A percentile compares a stretch with the other conserved stretches of the same genome.
Evolutionary conservation across 306 rosid species (phyloP).

Genomic region (Benincasa hispida): DNA sequence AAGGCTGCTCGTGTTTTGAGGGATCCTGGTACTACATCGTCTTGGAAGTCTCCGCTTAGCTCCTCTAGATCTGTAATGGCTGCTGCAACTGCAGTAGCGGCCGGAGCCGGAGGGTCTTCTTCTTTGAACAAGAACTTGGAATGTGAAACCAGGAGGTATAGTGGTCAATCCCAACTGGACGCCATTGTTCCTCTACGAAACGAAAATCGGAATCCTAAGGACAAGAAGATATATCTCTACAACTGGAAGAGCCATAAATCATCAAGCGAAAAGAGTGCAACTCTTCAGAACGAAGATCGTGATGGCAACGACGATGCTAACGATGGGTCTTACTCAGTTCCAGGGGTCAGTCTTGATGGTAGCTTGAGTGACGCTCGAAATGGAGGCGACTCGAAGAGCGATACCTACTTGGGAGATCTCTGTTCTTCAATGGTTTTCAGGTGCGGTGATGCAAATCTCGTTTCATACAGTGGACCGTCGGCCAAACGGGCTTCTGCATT

Average conservation of each 20-base stretch:
- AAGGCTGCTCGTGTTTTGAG: constrained; percentile 83
- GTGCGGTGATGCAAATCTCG: constrained; percentile 41
- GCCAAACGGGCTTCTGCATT: constrained; percentile 14
- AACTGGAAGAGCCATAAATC: constrained; percentile 78
- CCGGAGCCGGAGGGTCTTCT: constrained; percentile 18
- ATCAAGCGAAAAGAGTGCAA: constrained; percentile 27
- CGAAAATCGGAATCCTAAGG: constrained; percentile 17
- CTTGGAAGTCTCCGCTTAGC: constrained; percentile 71
- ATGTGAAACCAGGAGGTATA: constrained; percentile 15
- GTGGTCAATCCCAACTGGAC: constrained; percentile 8
- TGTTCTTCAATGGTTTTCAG: constrained; percentile 34
- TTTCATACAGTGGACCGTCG: constrained; percentile 18
- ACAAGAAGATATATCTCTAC: constrained; percentile 51
- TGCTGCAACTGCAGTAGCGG: constrained; percentile 3
- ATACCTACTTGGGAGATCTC: constrained; percentile 28
- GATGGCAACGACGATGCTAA: constrained; percentile 20
- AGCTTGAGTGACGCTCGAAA: constrained; percentile 61
- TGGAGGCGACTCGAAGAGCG: constrained; percentile 49
- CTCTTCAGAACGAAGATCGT: constrained; percentile 14
- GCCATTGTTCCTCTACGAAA: not conserved
- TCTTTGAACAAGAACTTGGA: constrained; percentile 25
- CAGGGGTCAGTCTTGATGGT: constrained; percentile 44
- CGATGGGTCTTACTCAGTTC: constrained; percentile 35
- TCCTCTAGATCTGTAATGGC: constrained; percentile 55
- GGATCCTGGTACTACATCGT: constrained; percentile 91